Base-by-base conservation (phyloP, 371 early-diverging fungal genomes). In the Lichtheimia hyalospora region DNA sequence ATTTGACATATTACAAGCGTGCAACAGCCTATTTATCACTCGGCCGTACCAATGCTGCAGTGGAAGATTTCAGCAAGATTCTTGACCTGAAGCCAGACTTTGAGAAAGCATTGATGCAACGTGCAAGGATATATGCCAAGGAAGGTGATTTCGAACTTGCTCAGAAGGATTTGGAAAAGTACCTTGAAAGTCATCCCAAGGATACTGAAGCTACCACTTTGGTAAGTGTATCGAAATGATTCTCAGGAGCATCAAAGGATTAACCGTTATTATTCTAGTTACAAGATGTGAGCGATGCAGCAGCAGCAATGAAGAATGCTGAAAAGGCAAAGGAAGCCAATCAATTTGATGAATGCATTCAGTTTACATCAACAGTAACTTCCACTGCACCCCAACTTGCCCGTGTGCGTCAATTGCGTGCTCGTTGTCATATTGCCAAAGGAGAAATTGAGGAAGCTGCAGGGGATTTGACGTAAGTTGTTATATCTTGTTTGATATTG, bases 371-470 rank as follows among this genome's bases (percentile, higher is more conserved):
- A 16, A 60, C 70, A 27, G 86, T 85, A 10, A 73, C 92, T 50
- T 54, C 68, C 27, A 71, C 78, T 24, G 81, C 88, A 7, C 88
- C 92, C 16, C 79, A 89, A 50, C 70, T 68, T 10, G 55, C 78
- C 15, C 78, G 81, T 48, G 70, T 89, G 54, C 79, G 92, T 25
- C 57, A 76, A 62, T 61, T 84, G 6, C 77, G 95, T 8, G 92
- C 93, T n/a, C 74, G 91, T 49, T 90, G 89, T 62, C 84, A 93
- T 64, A 62, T 91, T 25, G 80, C 81, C 1, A 71, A 80, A 41
- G 89, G 89, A 14, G 92, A 94, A 54, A 77, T 87, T 27, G 94
- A 92, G 61, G 89, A 89, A 68, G 95, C 95, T 3, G 84, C 86
- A 55, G 87, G 88, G 12, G 96, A 96, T 69, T 75, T 89, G 34